Base-by-base conservation (phyloP, 2,329 filamentous ascomycete species). In the Emmonsiellopsis sp. region DNA sequence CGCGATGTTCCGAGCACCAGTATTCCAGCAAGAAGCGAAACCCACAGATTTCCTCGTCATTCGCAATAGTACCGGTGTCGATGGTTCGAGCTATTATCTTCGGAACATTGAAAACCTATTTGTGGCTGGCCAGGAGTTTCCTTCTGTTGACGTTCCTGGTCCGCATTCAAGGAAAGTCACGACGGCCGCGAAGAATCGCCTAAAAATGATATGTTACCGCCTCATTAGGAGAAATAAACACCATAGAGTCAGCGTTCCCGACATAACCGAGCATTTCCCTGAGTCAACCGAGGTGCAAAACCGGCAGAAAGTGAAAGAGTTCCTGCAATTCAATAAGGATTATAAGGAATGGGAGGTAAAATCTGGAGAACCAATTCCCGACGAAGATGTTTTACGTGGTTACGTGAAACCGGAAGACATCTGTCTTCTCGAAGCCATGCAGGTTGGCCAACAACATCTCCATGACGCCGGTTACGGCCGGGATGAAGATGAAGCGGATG, bases 371-470 rank as follows among this genome's bases (percentile, higher is more conserved):
- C 76, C 81, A 0, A 76, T 93, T 21, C 88, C 91, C 10, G 89
- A 95, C 55, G 87, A 92, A 64, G 81, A 86, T 27, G 82, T 82
- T 2, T 85, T 97, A 56, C 85, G 92, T 42, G 78, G 83, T 27
- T 90, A 94, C 85, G 90, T 98, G 60, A 92, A 91, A 59, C 92
- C 93, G 0, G 93, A 98, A 69, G 92, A 97, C 63, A 88, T 97
- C 1, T 97, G 90, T 68, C 72, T 96, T 44, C 83, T 97, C 33
- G 92, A 98, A 66, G 88, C 92, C 0, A 98, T 97, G 92, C 90
- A 97, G 68, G 86, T 96, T 40, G 93, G 93, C 44, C 84, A 89
- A 58, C 90, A 94, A 65, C 87, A 95, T 67, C 82, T 98, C 33
- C 83, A 87, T 58, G 93, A 97, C 68, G 88, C 93, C 17, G 93